These are phyloP conservation scores for Gryganskiella cystojenkinii DNA, from an alignment of 192 early-diverging fungal species.

Conservation along the genomic window DNA sequence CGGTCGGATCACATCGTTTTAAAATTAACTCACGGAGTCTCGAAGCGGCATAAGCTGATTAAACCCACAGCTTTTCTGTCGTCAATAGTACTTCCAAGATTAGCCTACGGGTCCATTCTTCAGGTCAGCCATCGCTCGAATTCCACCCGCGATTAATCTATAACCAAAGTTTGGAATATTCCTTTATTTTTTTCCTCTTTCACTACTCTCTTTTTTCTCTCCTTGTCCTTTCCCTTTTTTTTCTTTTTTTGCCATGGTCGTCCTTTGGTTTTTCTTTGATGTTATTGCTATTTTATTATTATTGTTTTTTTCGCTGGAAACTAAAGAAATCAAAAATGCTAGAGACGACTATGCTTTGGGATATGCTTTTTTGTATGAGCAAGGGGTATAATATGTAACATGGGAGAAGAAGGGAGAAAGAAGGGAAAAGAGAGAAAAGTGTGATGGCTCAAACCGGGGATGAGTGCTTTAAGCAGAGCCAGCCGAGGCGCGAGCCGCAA, in stretches of 20 bases:
- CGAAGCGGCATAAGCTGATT: slow-evolving; percentile 51
- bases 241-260: neutral
- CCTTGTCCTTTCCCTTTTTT: neutral
- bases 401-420: too few relatives aligned
- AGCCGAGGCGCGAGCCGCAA: neutral
- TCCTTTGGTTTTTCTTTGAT: too few relatives aligned
- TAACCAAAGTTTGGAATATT: slow-evolving; percentile 50
- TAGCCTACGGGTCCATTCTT: slow-evolving; percentile 34
- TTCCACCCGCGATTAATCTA: slow-evolving; percentile 45
- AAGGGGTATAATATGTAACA: too few relatives aligned
- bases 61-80: slow-evolving; percentile 48
- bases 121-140: slow-evolving; percentile 54
- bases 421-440: too few relatives aligned
- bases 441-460: too few relatives aligned
- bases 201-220: neutral
- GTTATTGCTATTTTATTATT: too few relatives aligned
- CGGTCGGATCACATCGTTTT: neutral
- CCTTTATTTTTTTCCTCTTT: slow-evolving; percentile 10
- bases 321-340: too few relatives aligned
- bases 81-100: slow-evolving; percentile 56
- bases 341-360: too few relatives aligned
- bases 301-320: too few relatives aligned
- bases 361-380: too few relatives aligned
- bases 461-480: neutral
- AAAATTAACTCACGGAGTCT: slow-evolving; percentile 35